Evolutionary conservation across 257 asterid genomes (phyloP).

Genomic region (Nemophila menziesii): DNA sequence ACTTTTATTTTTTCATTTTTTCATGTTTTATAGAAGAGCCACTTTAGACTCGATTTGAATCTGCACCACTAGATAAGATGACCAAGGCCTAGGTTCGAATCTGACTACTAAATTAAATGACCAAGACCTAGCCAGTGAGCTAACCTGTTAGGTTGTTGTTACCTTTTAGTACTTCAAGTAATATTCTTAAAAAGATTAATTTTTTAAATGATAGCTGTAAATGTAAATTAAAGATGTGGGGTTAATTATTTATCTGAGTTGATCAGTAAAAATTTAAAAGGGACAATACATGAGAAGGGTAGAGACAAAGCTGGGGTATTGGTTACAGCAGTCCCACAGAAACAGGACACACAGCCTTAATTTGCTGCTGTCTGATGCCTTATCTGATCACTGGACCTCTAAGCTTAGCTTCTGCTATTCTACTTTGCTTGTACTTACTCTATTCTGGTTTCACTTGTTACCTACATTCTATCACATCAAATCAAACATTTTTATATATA

Average conservation of each 20-base stretch:
- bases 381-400: constrained; percentile 16
- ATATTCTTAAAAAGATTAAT: no score
- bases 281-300: constrained; percentile 43
- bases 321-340: constrained; percentile 20
- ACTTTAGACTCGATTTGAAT: no score
- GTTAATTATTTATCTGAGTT: no score
- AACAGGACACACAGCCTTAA: no score
- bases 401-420: neutral
- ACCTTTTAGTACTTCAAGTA: no score
- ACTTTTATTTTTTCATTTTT: no score
- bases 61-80: no score
- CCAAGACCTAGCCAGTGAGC: no score
- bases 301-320: constrained; percentile 36
- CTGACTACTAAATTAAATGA: no score
- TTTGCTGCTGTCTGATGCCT: constrained; percentile 23
- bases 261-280: constrained; percentile 23
- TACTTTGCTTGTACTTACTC: constrained; percentile 4
- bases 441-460: constrained; percentile 7
- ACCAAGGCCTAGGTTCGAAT: no score
- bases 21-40: no score
- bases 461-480: constrained; percentile 8
- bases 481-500: neutral
- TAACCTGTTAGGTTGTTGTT: no score
- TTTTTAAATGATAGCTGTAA: constrained; percentile 1
- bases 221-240: constrained; percentile 1